Evolutionary conservation across 78 protist species (phyloP).

Genomic region (Dictyostelium intermedium): DNA sequence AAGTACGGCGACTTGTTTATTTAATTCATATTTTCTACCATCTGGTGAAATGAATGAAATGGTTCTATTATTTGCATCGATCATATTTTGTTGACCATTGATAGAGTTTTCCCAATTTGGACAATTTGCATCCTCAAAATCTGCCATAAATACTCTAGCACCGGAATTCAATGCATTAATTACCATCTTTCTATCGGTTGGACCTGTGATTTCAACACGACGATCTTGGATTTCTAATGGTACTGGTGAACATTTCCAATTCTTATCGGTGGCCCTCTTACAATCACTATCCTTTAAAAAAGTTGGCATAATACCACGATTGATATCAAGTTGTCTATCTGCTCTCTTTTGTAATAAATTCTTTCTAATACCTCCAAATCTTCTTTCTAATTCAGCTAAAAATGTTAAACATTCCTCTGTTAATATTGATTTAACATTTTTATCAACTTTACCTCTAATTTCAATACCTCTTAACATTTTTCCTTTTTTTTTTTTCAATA

Average conservation of each 20-base stretch:
- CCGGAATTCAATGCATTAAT: conserved; percentile 91
- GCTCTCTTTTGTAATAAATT: conserved; percentile 28
- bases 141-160: conserved; percentile 88
- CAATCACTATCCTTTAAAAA: not conserved
- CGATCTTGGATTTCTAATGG: conserved; percentile 84
- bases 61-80: conserved; percentile 76
- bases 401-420: conserved; percentile 46
- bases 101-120: conserved; percentile 85
- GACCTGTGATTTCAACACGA: conserved; percentile 91
- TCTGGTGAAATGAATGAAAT: conserved; percentile 60
- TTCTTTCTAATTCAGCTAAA: conserved; percentile 48
- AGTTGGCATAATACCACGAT: conserved; percentile 15
- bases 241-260: conserved; percentile 82
- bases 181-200: conserved; percentile 85
- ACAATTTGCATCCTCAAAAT: conserved; percentile 87
- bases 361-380: conserved; percentile 28
- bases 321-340: conserved; percentile 42
- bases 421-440: not conserved
- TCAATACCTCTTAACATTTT: conserved; percentile 47
- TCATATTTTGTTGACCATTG: conserved; percentile 81
- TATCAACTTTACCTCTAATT: conserved; percentile 33
- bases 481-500: no score
- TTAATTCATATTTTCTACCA: conserved; percentile 66
- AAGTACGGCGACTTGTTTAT: conserved; percentile 54
- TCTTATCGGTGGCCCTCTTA: not conserved